These are phyloP conservation scores for Rhizopus sp. DNA, from an alignment of 371 early-diverging fungal species.

Conservation along the genomic window DNA sequence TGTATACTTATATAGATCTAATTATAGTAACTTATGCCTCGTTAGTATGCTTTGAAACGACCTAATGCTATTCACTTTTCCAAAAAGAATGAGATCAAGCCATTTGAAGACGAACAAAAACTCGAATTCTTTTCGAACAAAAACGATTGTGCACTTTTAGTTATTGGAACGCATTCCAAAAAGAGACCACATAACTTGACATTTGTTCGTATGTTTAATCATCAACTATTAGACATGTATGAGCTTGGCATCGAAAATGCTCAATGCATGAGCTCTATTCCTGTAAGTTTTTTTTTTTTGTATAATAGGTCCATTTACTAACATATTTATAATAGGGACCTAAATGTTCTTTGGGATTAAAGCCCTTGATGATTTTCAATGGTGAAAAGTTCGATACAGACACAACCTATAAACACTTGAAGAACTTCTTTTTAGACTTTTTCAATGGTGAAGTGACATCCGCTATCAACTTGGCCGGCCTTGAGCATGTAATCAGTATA, in stretches of 20 bases:
- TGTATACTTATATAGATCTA: constrained; percentile 6
- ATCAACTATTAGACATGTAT: constrained; percentile 93
- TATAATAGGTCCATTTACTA: background rate
- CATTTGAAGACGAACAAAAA: constrained; percentile 92
- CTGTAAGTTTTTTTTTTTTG: constrained; percentile 40
- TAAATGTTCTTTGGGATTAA: constrained; percentile 85
- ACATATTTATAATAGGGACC: constrained; percentile 45
- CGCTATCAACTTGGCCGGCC: constrained; percentile 80
- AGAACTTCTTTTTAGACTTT: constrained; percentile 88
- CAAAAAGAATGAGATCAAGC: constrained; percentile 94
- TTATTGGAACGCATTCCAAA: constrained; percentile 91
- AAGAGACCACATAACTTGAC: constrained; percentile 95
- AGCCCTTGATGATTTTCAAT: constrained; percentile 88
- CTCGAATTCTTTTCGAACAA: constrained; percentile 93
- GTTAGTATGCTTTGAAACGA: constrained; percentile 86
- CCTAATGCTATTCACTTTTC: constrained; percentile 87
- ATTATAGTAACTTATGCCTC: background rate
- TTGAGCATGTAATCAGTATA: constrained; percentile 87
- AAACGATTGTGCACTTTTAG: constrained; percentile 91
- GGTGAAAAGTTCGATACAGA: constrained; percentile 86
- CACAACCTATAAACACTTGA: constrained; percentile 69
- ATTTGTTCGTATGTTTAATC: constrained; percentile 89
- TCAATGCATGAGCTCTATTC: constrained; percentile 69
- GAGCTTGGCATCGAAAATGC: constrained; percentile 85
- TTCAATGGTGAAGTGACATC: constrained; percentile 82